phyloP scores from a whole-genome alignment of 1,284 basidiomycete genomes.

The Cryptococcus sp. region DNA sequence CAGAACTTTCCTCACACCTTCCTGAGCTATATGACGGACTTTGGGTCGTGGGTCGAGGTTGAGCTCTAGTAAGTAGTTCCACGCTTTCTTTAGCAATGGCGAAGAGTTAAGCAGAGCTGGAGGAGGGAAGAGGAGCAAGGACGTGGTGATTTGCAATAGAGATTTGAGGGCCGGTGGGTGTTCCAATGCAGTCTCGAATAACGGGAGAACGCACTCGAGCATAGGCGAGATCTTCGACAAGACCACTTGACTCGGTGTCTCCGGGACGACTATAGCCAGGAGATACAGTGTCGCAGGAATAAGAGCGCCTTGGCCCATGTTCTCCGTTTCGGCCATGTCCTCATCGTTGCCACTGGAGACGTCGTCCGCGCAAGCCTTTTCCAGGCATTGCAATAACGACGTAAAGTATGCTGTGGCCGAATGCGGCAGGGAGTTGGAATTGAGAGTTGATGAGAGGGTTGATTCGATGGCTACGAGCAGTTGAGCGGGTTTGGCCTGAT shows the following conservation, averaged over 20 bases:
- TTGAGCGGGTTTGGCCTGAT: constrained; percentile 88
- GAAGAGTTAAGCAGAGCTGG: constrained; percentile 68
- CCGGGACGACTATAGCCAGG: constrained; percentile 72
- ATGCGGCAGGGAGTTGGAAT: constrained; percentile 64
- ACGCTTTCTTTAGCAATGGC: constrained; percentile 66
- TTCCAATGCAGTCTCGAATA: constrained; percentile 60
- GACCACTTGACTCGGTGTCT: constrained; percentile 61
- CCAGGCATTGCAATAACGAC: constrained; percentile 62
- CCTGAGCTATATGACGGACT: constrained; percentile 86
- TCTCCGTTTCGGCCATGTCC: constrained; percentile 47
- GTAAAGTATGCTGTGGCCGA: constrained; percentile 87
- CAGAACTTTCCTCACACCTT: constrained; percentile 76
- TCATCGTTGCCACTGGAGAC: constrained; percentile 40
- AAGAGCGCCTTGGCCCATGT: constrained; percentile 68
- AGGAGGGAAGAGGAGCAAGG: constrained; percentile 69
- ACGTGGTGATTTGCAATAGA: constrained; percentile 63
- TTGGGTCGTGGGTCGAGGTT: constrained; percentile 88
- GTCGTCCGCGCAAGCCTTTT: constrained; percentile 48
- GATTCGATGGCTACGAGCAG: constrained; percentile 86
- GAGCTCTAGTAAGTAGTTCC: constrained; percentile 75
- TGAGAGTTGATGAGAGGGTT: constrained; percentile 61
- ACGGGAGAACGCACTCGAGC: constrained; percentile 71
- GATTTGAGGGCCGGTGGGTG: constrained; percentile 51
- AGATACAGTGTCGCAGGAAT: constrained; percentile 87
- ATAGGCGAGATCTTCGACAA: constrained; percentile 46